Conservation (phyloP, 768 basidiomycete genomes). For the Rhizopogon sp. region DNA sequence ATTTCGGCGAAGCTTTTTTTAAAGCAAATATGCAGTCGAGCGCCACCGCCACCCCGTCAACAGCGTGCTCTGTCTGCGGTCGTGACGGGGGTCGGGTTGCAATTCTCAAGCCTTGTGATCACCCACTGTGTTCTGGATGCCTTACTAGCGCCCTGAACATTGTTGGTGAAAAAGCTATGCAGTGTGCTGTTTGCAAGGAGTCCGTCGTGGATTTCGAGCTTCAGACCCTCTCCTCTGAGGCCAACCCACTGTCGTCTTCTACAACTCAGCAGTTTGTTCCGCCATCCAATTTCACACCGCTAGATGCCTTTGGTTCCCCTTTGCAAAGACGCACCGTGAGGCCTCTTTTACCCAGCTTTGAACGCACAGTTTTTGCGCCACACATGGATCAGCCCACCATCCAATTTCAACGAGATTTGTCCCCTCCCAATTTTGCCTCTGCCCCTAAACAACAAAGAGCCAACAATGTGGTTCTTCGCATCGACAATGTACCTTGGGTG, state of each 20-base stretch:
- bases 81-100: conserved; percentile 45
- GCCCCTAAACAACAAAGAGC: conserved; percentile 9
- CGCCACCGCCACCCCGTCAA: conserved; percentile 8
- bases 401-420: conserved; percentile 12
- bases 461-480: conserved; percentile 63
- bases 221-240: conserved; percentile 19
- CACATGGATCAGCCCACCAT: conserved; percentile 27
- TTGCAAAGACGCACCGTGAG: conserved; percentile 20
- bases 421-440: conserved; percentile 7
- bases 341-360: conserved; percentile 24
- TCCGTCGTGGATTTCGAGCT: conserved; percentile 69
- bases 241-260: conserved; percentile 16
- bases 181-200: conserved; percentile 73
- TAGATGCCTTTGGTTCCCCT: conserved; percentile 15
- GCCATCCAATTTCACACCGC: conserved; percentile 4
- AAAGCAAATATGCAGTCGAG: conserved; percentile 18
- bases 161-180: conserved; percentile 85
- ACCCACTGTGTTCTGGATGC: conserved; percentile 75
- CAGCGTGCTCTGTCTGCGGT: conserved; percentile 63
- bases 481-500: conserved; percentile 91
- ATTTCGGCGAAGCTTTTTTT: conserved; percentile 12
- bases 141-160: conserved; percentile 85
- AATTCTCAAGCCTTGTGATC: conserved; percentile 68
- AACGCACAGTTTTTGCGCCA: conserved; percentile 22
- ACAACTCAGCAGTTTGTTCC: conserved; percentile 8